Evolutionary conservation across 2,329 filamentous ascomycete genomes (phyloP).

Genomic region (Fusarium sp.): DNA sequence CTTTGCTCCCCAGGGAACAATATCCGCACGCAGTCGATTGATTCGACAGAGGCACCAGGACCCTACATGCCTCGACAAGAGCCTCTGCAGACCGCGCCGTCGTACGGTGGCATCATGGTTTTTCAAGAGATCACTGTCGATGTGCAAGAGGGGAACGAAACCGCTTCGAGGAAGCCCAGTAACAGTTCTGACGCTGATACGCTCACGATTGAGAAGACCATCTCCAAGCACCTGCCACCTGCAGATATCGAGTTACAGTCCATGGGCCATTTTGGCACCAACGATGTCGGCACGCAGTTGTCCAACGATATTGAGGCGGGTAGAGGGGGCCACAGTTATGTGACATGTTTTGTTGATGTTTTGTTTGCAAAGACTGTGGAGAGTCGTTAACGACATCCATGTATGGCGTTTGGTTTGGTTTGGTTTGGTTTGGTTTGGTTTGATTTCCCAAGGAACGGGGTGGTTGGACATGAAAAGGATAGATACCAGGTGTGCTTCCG

Average conservation of each 20-base stretch:
- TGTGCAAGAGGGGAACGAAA: conserved; percentile 42
- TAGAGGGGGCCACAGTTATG: conserved; percentile 25
- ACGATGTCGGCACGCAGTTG: conserved; percentile 33
- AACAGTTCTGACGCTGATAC: conserved; percentile 14
- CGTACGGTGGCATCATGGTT: conserved; percentile 68
- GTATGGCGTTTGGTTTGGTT: not conserved
- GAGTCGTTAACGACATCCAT: conserved; percentile 19
- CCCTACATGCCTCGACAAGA: conserved; percentile 42
- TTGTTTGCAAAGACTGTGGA: conserved; percentile 44
- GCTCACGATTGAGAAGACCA: conserved; percentile 15
- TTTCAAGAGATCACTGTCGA: conserved; percentile 71
- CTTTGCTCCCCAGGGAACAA: conserved; percentile 31
- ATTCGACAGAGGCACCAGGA: conserved; percentile 28
- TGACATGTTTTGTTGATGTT: conserved; percentile 41
- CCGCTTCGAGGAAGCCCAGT: conserved; percentile 7
- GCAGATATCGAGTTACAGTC: conserved; percentile 41
- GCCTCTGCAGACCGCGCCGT: conserved; percentile 37
- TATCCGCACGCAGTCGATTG: conserved; percentile 28
- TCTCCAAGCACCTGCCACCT: conserved; percentile 15
- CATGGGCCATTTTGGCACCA: conserved; percentile 42
- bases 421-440: not conserved
- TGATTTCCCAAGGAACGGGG: not conserved
- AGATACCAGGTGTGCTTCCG: not conserved
- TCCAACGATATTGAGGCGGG: conserved; percentile 27
- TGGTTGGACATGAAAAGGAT: not conserved